Percentiles rank a stretch among this genome's conserved stretches.
Evolutionary conservation across 2,329 filamentous ascomycete species (phyloP).

Genomic region (Venturia asperata): DNA sequence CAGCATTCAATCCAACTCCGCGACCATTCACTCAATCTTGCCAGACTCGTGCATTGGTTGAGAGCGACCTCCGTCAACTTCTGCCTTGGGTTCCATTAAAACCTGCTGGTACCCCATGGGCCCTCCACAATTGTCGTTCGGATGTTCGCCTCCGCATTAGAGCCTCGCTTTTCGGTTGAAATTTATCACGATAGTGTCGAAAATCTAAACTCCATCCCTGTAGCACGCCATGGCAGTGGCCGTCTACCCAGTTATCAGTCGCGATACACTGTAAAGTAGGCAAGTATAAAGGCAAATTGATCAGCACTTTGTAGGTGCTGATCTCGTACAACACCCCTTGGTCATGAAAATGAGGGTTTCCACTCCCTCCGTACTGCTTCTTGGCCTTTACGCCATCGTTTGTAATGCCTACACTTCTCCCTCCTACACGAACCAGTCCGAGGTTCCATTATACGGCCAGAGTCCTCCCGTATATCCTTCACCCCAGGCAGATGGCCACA

Average conservation of each 20-base stretch:
- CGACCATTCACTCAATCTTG: neutral
- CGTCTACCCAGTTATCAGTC: neutral
- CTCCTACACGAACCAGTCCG: neutral
- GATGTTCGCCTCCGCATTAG: neutral
- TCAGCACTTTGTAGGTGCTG: neutral
- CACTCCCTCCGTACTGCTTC: neutral
- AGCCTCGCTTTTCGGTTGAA: neutral
- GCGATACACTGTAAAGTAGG: neutral
- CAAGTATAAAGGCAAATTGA: neutral
- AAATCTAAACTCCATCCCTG: neutral
- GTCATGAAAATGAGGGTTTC: neutral
- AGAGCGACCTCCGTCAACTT: neutral
- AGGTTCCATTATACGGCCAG: neutral
- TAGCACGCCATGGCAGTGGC: neutral
- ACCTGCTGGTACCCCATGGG: neutral
- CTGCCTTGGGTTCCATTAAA: neutral
- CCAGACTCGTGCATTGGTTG: neutral
- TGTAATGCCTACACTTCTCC: neutral
- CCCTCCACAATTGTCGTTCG: neutral
- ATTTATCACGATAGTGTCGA: neutral
- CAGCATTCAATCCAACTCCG: neutral
- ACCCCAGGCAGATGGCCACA: neutral
- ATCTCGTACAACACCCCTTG: neutral
- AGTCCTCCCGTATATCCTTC: slow-evolving; percentile 1
- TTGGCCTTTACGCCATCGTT: neutral